Base-by-base conservation (phyloP, 2,329 filamentous ascomycete genomes). In the Colletotrichum incanum region DNA sequence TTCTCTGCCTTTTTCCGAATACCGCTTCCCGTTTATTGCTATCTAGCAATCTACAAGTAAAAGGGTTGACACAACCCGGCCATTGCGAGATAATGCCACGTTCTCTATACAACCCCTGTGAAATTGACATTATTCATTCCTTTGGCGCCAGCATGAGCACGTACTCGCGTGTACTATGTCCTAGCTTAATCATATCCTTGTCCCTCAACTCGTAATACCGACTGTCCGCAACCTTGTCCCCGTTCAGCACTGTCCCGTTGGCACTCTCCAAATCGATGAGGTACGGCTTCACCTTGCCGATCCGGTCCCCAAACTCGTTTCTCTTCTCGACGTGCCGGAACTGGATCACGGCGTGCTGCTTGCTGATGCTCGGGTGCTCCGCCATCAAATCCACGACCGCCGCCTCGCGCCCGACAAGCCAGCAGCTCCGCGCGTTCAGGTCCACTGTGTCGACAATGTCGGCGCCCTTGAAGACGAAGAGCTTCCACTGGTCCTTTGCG, bases 291-390 rank as follows among this genome's bases (percentile, higher is more conserved):
- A 95, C 93, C 73, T 87, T 92, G 28, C 93, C 94, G 70, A 92
- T 87, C 79, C 92, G 93, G 79, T 98, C 95, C 28, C 95, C 95
- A 79, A 90, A 97, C 82, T 98, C 94, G 76, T 97, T 94, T 73
- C 90, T 90, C 82, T 93, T 95, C 78, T 94, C 93, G 26, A 93
- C 90, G 79, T 94, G 92, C 47, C 96, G 91, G 78, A 99, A 99
- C 80, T 99, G 96, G 54, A 99, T 89, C 11, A 95, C 96, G 0
- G 96, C 96, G 81, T 99, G 96, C 83, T 99, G 96, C 82, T 97
- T 97, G 80, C 94, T 97, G 78, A 95, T 91, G 81, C 94, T 98
- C 0, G 95, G 95, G 79, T 99, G 96, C 79, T 97, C 94, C 9
- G 97, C 90, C 2, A 90, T 85, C 69, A 98, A 86, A 80, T 99